Evolutionary conservation across 2,329 filamentous ascomycete species (phyloP), one percentile per base, ranked within the genome.

Genomic region (Trichoderma sp.): DNA sequence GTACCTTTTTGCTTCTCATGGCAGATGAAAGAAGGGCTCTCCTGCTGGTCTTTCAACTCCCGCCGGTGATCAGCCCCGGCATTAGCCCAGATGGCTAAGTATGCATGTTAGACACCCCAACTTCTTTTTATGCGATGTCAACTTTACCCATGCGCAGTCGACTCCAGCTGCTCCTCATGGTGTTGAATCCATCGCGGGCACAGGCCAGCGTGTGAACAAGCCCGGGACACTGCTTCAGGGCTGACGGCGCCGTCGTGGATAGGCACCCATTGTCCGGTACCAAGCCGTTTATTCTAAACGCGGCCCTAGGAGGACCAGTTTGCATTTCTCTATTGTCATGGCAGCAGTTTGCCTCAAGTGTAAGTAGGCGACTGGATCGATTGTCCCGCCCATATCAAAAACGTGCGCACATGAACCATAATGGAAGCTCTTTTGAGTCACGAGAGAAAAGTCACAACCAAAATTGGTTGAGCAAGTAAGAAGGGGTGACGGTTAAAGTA

Each of bases 171-270:
- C 55, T 68, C 26, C 65, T 47, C 55, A 50, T 68, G 28, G 55
- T 59, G 66, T 47, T 68, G 36, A 61, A 20, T 47, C n/a, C 32
- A n/a, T 32, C 28, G 26, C 36, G 57, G 57, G 66, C 66, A 68
- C 66, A 68, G 66, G 57, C 66, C 66, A 68, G 66, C 28, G 4
- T 34, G 66, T 53, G 66, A 68, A 68, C 66, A 68, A 57, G n/a
- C 32, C 53, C 13, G 5, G 15, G 28, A 53, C 9, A 34, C 26
- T 32, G 66, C 66, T 61, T 62, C 39, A 15, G 15, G 20, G 55
- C 66, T 36, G 55, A 34, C 57, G 43, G 39, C 66, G 66, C 66
- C 28, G 28, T 62, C 57, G 28, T 61, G 66, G 66, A 53, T 34
- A 61, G 50, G 66, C 36, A 13, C 13, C 66, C 66, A 68, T 68